Percentiles rank a stretch among this genome's conserved stretches.
Conservation (phyloP, 768 basidiomycete species). For the Aureoboletus auriporus region DNA sequence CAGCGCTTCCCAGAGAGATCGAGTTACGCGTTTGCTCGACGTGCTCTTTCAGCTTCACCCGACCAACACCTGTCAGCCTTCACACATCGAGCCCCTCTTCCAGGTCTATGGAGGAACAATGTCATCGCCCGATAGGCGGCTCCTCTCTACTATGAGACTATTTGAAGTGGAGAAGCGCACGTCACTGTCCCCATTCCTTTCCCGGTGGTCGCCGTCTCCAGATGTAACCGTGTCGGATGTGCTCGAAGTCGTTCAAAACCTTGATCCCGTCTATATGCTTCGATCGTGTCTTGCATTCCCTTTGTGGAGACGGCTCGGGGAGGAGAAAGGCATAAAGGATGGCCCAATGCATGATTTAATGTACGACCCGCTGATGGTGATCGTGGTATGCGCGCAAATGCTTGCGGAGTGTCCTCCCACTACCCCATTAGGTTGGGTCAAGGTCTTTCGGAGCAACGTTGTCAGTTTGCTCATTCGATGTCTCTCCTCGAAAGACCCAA, state of each 20-base stretch:
- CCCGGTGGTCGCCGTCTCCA: constrained; percentile 55
- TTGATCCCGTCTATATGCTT: constrained; percentile 68
- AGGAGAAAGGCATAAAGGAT: constrained; percentile 27
- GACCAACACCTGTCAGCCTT: constrained; percentile 78
- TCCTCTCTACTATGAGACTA: constrained; percentile 73
- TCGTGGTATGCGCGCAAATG: constrained; percentile 62
- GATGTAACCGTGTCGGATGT: constrained; percentile 41
- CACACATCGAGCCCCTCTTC: constrained; percentile 75
- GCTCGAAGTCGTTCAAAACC: constrained; percentile 62
- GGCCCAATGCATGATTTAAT: constrained; percentile 35
- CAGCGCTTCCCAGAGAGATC: constrained; percentile 34
- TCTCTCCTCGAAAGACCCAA: constrained; percentile 61
- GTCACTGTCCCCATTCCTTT: constrained; percentile 61
- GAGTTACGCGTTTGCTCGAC: constrained; percentile 54
- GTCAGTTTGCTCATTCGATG: constrained; percentile 69
- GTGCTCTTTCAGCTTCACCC: constrained; percentile 75
- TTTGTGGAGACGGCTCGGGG: constrained; percentile 50
- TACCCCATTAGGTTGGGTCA: constrained; percentile 73
- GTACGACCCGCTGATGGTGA: constrained; percentile 81
- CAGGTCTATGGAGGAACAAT: constrained; percentile 72
- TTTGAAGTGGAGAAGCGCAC: constrained; percentile 70
- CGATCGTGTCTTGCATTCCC: constrained; percentile 74
- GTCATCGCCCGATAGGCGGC: constrained; percentile 55
- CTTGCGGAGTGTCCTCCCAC: constrained; percentile 55
- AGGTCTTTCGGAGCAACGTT: constrained; percentile 78